These are phyloP conservation scores for Thelephora terrestris DNA, from an alignment of 1,284 basidiomycete species.

Conservation along the genomic window DNA sequence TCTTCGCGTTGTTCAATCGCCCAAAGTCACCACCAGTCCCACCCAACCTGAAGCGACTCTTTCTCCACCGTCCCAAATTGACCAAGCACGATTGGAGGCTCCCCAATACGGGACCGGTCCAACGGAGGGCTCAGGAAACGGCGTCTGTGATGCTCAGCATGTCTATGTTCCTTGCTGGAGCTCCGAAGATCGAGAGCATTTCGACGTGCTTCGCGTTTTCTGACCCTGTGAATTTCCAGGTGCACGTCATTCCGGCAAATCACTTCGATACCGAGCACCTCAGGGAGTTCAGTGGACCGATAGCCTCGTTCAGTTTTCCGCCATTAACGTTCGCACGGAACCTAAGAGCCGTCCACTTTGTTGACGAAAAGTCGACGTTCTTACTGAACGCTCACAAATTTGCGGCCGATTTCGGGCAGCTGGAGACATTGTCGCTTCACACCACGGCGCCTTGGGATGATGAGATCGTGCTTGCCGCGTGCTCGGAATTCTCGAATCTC, in stretches of 20 bases:
- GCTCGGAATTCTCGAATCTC: slow-evolving; percentile 17
- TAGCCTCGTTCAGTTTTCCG: background rate
- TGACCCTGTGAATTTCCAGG: background rate
- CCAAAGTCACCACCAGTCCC: slow-evolving; percentile 19
- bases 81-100: slow-evolving; percentile 13
- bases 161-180: slow-evolving; percentile 15
- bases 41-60: slow-evolving; percentile 23
- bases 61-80: slow-evolving; percentile 24
- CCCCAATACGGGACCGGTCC: background rate
- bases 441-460: slow-evolving; percentile 19
- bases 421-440: slow-evolving; percentile 20
- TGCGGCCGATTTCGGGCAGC: background rate
- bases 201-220: slow-evolving; percentile 17
- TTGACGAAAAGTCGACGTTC: slow-evolving; percentile 18
- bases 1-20: slow-evolving; percentile 24
- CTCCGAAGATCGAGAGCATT: slow-evolving; percentile 15
- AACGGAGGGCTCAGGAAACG: background rate
- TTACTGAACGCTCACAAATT: slow-evolving; percentile 5
- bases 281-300: background rate
- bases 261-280: background rate
- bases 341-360: slow-evolving; percentile 10
- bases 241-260: background rate
- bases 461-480: slow-evolving; percentile 20
- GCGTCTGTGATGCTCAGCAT: background rate
- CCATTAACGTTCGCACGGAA: background rate